Conservation (phyloP, 2,329 filamentous ascomycete genomes). For the Fusarium buxicola region DNA sequence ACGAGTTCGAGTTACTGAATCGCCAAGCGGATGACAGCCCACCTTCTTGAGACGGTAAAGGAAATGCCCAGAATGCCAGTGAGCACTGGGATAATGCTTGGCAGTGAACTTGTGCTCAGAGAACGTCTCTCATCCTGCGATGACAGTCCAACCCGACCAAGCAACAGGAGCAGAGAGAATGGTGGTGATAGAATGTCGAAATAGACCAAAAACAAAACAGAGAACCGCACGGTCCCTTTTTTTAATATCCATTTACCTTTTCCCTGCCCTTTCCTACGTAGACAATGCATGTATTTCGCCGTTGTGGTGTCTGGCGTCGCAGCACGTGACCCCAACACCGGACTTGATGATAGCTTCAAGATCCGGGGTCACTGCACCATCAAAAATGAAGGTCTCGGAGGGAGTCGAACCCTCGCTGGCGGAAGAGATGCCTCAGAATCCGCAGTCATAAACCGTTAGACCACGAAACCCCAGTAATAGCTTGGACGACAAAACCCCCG, state of each 20-base stretch:
- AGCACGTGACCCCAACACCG: background rate
- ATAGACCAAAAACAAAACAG: no score
- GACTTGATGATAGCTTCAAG: background rate
- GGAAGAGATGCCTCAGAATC: constrained; percentile 49
- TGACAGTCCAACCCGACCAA: no score
- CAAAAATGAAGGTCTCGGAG: constrained; percentile 48
- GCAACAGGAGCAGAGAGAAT: no score
- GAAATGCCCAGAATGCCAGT: constrained; percentile 27
- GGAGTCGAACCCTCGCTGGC: constrained; percentile 54
- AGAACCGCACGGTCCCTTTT: no score
- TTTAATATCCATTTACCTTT: background rate
- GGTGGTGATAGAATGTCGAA: no score
- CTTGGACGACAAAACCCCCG: no score
- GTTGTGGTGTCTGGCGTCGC: no score
- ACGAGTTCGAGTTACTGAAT: background rate
- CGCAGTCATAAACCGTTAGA: constrained; percentile 54
- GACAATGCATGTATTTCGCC: background rate
- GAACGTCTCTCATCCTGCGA: no score
- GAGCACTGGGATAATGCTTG: background rate
- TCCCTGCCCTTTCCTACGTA: background rate
- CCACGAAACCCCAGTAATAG: constrained; percentile 53
- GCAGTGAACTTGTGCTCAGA: no score
- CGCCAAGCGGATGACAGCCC: background rate
- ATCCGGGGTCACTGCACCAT: background rate
- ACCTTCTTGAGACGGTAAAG: background rate